Conservation (phyloP, 2,329 filamentous ascomycete species). For the Cercospora zeae-maydis region DNA sequence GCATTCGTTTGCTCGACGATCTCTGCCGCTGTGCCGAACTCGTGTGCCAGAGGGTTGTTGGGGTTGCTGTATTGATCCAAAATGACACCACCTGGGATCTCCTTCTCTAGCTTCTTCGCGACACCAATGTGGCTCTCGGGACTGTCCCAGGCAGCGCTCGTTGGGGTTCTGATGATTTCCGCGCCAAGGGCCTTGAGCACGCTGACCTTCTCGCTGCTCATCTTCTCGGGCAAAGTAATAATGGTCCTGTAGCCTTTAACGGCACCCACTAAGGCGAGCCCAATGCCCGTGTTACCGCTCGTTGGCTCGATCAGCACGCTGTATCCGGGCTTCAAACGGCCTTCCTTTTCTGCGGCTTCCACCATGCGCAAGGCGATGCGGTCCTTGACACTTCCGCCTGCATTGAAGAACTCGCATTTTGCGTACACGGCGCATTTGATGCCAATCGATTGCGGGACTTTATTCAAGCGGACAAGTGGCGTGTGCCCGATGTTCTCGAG, state of each 20-base stretch:
- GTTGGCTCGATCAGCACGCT: conserved; percentile 91
- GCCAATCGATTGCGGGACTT: conserved; percentile 83
- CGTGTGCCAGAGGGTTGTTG: conserved; percentile 91
- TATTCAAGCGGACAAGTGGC: conserved; percentile 90
- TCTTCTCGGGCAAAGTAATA: conserved; percentile 98
- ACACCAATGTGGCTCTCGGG: conserved; percentile 98
- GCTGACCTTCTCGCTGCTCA: conserved; percentile 97
- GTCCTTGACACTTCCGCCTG: conserved; percentile 89
- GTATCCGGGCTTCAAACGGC: conserved; percentile 93
- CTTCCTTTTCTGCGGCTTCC: conserved; percentile 85
- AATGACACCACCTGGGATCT: conserved; percentile 95
- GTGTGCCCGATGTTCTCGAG: conserved; percentile 92
- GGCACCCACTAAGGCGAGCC: conserved; percentile 85
- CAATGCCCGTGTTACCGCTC: conserved; percentile 96
- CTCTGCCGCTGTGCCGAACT: conserved; percentile 90
- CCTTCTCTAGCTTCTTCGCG: conserved; percentile 82
- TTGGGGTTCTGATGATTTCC: conserved; percentile 96
- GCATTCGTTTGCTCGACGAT: conserved; percentile 80
- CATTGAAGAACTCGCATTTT: conserved; percentile 42
- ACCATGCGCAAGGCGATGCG: conserved; percentile 96
- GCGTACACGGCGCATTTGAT: conserved; percentile 63
- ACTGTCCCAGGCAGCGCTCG: conserved; percentile 87
- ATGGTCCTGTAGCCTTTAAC: conserved; percentile 98
- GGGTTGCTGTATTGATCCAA: conserved; percentile 91
- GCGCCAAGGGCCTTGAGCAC: conserved; percentile 90